These are phyloP conservation scores for Lipomyces yamanashiensis DNA, from an alignment of 805 yeast species.

Conservation along the genomic window DNA sequence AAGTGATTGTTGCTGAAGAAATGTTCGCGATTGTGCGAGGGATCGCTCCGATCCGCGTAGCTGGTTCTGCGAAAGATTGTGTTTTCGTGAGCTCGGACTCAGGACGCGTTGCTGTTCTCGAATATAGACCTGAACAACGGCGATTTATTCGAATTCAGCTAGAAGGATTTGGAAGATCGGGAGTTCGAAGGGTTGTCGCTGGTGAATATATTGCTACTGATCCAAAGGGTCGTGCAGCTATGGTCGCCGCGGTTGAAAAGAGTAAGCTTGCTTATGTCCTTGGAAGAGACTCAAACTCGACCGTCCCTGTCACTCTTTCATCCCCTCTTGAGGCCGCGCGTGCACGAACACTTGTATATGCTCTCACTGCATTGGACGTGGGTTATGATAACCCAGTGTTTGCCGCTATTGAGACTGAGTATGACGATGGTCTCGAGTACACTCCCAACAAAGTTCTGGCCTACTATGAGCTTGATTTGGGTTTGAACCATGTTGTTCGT, in stretches of 20 bases:
- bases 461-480: slow-evolving; percentile 83
- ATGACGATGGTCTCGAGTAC: slow-evolving; percentile 43
- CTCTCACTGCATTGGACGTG: slow-evolving; percentile 66
- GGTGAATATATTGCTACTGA: slow-evolving; percentile 75
- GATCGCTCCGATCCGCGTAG: slow-evolving; percentile 56
- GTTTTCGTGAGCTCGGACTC: slow-evolving; percentile 78
- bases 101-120: slow-evolving; percentile 66
- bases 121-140: slow-evolving; percentile 49
- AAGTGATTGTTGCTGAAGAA: slow-evolving; percentile 50
- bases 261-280: slow-evolving; percentile 73
- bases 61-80: slow-evolving; percentile 60
- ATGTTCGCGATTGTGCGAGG: slow-evolving; percentile 63
- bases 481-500: slow-evolving; percentile 74
- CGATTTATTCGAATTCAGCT: slow-evolving; percentile 53
- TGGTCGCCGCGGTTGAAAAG: slow-evolving; percentile 74
- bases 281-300: slow-evolving; percentile 53
- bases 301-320: slow-evolving; percentile 57
- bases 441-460: slow-evolving; percentile 49
- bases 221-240: slow-evolving; percentile 68
- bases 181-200: slow-evolving; percentile 74
- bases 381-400: slow-evolving; percentile 83
- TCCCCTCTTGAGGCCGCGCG: slow-evolving; percentile 76
- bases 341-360: slow-evolving; percentile 57
- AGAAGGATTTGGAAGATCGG: slow-evolving; percentile 75
- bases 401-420: slow-evolving; percentile 75